Percentiles rank a stretch among this genome's conserved stretches.
These are phyloP conservation scores for Tetrapisispora nanseiensis DNA, from an alignment of 805 yeast genomes.

Conservation along the genomic window DNA sequence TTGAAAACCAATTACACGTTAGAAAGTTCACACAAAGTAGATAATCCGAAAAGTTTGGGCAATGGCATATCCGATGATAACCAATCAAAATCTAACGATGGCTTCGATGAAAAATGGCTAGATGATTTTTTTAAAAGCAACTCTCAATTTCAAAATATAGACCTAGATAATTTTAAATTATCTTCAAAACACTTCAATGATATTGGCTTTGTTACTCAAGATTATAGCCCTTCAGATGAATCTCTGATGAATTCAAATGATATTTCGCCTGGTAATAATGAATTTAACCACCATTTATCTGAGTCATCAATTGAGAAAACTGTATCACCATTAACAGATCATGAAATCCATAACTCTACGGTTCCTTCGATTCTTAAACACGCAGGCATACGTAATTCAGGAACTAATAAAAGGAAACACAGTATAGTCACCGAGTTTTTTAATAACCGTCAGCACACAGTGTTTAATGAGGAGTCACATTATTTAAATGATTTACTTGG, in stretches of 20 bases:
- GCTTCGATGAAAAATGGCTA: slow-evolving; percentile 40
- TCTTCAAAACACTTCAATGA: slow-evolving; percentile 39
- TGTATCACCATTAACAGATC: background rate
- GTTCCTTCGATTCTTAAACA: background rate
- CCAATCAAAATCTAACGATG: background rate
- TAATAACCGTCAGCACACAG: slow-evolving; percentile 54
- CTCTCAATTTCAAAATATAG: slow-evolving; percentile 4
- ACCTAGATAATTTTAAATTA: slow-evolving; percentile 35
- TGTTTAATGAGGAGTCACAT: slow-evolving; percentile 22
- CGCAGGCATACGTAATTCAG: background rate
- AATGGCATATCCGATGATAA: background rate
- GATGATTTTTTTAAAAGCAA: slow-evolving; percentile 43
- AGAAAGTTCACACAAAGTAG: background rate
- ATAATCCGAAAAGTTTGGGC: no score
- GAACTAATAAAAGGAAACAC: slow-evolving; percentile 9
- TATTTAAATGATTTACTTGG: slow-evolving; percentile 30
- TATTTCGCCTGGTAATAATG: background rate
- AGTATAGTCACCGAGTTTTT: slow-evolving; percentile 49
- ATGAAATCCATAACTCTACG: background rate
- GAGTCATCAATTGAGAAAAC: slow-evolving; percentile 2
- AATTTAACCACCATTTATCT: background rate
- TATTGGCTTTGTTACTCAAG: slow-evolving; percentile 40
- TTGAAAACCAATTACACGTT: background rate
- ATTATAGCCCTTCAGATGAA: background rate
- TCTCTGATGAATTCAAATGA: background rate